These are phyloP conservation scores for Oleoguttula mirabilis DNA, from an alignment of 495 filamentous ascomycete species.

Conservation along the genomic window DNA sequence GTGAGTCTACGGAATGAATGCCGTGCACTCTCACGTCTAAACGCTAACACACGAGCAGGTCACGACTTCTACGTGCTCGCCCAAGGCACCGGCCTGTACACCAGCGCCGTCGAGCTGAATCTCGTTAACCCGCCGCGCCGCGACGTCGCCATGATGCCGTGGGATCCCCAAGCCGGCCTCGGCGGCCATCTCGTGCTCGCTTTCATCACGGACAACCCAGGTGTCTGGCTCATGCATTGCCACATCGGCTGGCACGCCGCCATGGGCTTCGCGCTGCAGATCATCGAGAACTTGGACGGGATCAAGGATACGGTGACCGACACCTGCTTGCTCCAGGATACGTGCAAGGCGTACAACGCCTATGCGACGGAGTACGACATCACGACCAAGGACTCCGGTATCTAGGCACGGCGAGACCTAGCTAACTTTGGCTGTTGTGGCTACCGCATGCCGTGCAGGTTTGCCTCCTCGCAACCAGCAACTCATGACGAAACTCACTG, in stretches of 20 bases:
- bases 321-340: conserved; percentile 16
- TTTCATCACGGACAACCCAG: conserved; percentile 26
- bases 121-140: conserved; percentile 25
- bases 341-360: conserved; percentile 15
- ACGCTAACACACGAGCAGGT: too few species aligned
- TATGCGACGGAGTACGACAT: conserved; percentile 11
- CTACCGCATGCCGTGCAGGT: too few species aligned
- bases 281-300: conserved; percentile 23
- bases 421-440: too few species aligned
- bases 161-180: neutral
- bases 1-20: too few species aligned
- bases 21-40: too few species aligned
- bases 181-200: conserved; percentile 25
- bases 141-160: conserved; percentile 22
- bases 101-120: conserved; percentile 15
- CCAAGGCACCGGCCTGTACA: conserved; percentile 15
- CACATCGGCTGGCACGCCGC: conserved; percentile 25
- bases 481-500: too few species aligned
- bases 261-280: conserved; percentile 31
- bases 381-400: conserved; percentile 13
- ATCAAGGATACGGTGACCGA: conserved; percentile 18
- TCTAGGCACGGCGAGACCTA: too few species aligned
- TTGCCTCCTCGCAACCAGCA: too few species aligned
- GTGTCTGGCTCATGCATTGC: conserved; percentile 27
- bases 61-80: conserved; percentile 28